Evolutionary conservation across 345 rosid species (phyloP), one percentile per base, ranked within the genome.

Genomic region (Pelargonium nanum): DNA sequence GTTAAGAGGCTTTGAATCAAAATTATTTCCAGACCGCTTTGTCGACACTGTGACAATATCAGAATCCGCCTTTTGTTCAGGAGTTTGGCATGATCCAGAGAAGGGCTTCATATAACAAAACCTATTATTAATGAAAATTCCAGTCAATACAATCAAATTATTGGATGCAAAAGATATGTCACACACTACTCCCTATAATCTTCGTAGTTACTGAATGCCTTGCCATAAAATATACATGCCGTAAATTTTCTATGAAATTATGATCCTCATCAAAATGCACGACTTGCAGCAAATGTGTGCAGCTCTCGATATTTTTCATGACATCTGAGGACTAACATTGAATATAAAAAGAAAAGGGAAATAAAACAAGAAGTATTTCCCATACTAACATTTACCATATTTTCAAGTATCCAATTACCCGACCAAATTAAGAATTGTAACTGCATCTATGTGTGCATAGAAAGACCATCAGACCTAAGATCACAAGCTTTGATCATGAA

Each of bases 31-130:
- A n/a, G 67, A 60, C 10, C 75, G 72, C 59, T 64, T 67, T n/a
- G 67, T 26, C 8, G 75, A 67, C 23, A 75, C 67, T 26, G 72
- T 70, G 19, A 75, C 40, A 58, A 70, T 69, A 22, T 66, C 74
- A 7, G 4, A 10, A 6, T 59, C 66, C 52, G 25, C 55, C 65
- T 67, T 70, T 55, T 60, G 64, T 66, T 70, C 78, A 0, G 65
- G 72, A 53, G 24, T 57, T 52, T 75, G 72, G 60, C 78, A 75
- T 30, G 24, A 59, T 30, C 72, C 67, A 13, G 32, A 19, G 9
- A 70, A 75, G 61, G 78, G 75, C 52, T 57, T 23, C 72, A 75
- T 75, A 65, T 70, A 67, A 64, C 78, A 70, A 50, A 75, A 75
- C 75, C 78, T 70, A 61, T 30, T 9, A 57, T 19, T 10, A 50